Evolutionary conservation across 2,329 filamentous ascomycete genomes (phyloP), one percentile per base, ranked within the genome.

Genomic region (Leptodontidium sp.): DNA sequence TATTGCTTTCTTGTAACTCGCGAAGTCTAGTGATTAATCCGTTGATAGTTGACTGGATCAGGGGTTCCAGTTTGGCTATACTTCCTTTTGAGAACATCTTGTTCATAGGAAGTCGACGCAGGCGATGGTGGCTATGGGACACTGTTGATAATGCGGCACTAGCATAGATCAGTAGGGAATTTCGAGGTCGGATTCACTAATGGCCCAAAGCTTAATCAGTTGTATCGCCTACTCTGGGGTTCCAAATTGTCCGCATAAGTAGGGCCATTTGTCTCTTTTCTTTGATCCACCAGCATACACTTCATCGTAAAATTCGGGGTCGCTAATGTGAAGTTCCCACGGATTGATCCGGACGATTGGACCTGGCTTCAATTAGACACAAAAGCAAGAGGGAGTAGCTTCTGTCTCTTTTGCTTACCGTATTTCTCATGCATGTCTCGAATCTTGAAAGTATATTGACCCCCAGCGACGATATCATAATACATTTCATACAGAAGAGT

Each of bases 391-490:
- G 21, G 21, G 21, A 21, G 21, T 21, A 21, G 21, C 21, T 2
- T 35, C 49, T 14, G 83, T 81, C 69, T 81, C 78, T 15, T 77
- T 81, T 66, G 81, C 83, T 70, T 81, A 77, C 82, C 82, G 66
- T 83, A 84, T 70, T 75, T 72, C 57, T 80, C 75, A 72, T 84
- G 82, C 75, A 84, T 73, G 61, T 81, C 77, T 53, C 78, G 74
- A 43, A 84, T 81, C 70, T 82, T 79, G 72, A 78, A 81, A 17
- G 77, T 81, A 65, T 82, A 83, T 71, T 81, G 77, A 2, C 81
- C 82, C 2, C 78, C 77, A 4, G 78, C 74, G 53, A 81, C 64
- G 26, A 82, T 75, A 64, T 84, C 81, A 67, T 82, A 83, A 74
- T 82, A 84, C 24, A 67, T 35, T 40, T 69, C 67, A 32, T 69